phyloP scores from a whole-genome alignment of 139 green algal species.

The Tetradesmus lagerheimii region DNA sequence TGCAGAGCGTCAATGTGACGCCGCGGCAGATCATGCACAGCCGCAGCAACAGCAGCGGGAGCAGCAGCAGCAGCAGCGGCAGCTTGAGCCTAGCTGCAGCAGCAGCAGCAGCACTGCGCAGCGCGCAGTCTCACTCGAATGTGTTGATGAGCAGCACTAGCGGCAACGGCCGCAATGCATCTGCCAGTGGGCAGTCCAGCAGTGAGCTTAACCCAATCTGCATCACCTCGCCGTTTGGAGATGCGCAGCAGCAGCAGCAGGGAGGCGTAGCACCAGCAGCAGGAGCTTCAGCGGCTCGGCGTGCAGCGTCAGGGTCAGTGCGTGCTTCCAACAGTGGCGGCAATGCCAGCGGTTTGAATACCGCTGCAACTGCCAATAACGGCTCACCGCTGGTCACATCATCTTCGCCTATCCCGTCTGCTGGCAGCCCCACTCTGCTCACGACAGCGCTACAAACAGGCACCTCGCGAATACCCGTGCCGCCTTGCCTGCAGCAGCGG shows the following conservation, averaged over 20 bases:
- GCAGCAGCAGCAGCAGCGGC: background rate
- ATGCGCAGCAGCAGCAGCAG: conserved; percentile 22
- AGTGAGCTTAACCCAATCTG: conserved; percentile 9
- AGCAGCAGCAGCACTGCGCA: background rate
- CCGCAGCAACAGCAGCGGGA: conserved; percentile 17
- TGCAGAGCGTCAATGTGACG: background rate
- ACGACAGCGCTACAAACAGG: background rate
- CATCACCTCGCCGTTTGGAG: background rate
- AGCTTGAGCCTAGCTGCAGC: background rate
- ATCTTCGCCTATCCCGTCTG: background rate
- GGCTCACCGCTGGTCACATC: background rate
- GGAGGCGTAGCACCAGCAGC: conserved; percentile 5
- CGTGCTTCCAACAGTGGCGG: background rate
- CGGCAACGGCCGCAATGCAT: background rate
- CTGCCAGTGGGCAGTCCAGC: background rate
- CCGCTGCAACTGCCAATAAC: background rate
- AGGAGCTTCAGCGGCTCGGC: background rate
- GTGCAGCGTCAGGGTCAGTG: background rate
- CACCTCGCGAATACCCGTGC: background rate
- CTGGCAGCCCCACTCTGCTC: background rate
- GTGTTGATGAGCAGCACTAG: background rate
- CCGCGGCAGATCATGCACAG: background rate
- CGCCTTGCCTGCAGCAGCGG: conserved; percentile 26
- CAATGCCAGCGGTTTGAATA: background rate
- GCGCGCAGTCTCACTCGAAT: background rate